A percentile compares a stretch with the other conserved stretches of the same genome.
Conservation (phyloP, 352 stramenopile species). For the Blastocystis sp. region DNA sequence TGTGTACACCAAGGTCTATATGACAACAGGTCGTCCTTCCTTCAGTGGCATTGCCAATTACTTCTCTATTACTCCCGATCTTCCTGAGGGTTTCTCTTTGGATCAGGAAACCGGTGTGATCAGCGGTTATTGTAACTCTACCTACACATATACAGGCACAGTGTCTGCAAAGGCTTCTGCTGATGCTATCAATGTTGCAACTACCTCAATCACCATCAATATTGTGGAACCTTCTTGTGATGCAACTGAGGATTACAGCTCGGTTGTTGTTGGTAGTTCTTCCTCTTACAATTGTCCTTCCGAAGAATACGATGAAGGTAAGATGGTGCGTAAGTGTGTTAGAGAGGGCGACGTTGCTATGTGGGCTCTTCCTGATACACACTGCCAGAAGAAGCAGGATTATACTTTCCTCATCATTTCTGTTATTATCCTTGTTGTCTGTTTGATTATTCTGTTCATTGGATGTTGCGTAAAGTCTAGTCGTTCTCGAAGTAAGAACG, state of each 20-base stretch:
- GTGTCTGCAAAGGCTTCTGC: background rate
- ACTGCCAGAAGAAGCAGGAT: slow-evolving; percentile 38
- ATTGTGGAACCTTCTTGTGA: background rate
- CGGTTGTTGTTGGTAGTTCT: background rate
- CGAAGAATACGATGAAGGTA: slow-evolving; percentile 15
- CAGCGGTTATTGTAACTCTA: background rate
- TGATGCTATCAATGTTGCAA: background rate
- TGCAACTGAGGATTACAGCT: background rate
- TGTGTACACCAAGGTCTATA: background rate
- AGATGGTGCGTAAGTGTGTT: slow-evolving; percentile 19
- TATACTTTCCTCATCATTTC: slow-evolving; percentile 39
- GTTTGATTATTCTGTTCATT: slow-evolving; percentile 33
- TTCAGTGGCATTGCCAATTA: background rate
- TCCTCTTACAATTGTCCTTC: background rate
- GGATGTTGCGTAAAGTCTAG: background rate
- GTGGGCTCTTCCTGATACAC: background rate
- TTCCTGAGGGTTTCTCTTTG: slow-evolving; percentile 49
- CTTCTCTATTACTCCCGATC: background rate
- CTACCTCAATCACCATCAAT: background rate
- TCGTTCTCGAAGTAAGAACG: background rate
- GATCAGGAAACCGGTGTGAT: slow-evolving; percentile 34
- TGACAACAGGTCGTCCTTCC: slow-evolving; percentile 33
- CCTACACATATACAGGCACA: background rate
- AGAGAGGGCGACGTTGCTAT: background rate
- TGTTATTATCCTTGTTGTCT: slow-evolving; percentile 23